Evolutionary conservation across 306 rosid species (phyloP).

Genomic region (Benincasa hispida): DNA sequence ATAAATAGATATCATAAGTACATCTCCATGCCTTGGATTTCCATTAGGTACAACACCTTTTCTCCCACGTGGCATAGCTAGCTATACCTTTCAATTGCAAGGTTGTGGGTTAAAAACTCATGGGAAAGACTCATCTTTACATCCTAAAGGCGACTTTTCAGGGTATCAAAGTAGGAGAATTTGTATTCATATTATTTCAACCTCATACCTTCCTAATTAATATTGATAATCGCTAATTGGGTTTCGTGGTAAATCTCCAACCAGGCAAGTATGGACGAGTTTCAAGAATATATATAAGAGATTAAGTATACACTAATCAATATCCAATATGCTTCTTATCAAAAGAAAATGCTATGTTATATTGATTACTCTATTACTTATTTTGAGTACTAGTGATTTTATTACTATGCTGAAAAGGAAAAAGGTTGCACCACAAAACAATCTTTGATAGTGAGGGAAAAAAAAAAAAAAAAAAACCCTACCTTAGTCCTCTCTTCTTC

Average conservation of each 20-base stretch:
- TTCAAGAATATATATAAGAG: neutral
- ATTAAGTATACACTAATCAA: neutral
- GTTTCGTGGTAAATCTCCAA: neutral
- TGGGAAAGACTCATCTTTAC: neutral
- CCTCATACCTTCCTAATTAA: neutral
- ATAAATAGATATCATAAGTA: too few relatives aligned
- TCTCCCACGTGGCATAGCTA: neutral
- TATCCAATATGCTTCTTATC: neutral
- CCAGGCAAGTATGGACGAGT: neutral
- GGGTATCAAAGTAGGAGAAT: too few relatives aligned
- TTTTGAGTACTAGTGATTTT: neutral
- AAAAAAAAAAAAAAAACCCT: neutral
- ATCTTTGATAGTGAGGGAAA: neutral
- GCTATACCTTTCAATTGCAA: neutral
- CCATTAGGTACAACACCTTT: neutral
- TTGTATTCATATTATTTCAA: too few relatives aligned
- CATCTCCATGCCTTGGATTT: neutral
- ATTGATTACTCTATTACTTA: neutral
- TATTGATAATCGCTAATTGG: neutral
- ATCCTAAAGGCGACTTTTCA: too few relatives aligned
- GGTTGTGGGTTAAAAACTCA: neutral
- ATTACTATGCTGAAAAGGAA: neutral
- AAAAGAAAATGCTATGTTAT: neutral
- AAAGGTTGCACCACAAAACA: neutral
- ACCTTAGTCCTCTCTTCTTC: constrained; percentile 48